Evolutionary conservation across 768 basidiomycete species (phyloP).

Genomic region (Leccinum sublutescens): DNA sequence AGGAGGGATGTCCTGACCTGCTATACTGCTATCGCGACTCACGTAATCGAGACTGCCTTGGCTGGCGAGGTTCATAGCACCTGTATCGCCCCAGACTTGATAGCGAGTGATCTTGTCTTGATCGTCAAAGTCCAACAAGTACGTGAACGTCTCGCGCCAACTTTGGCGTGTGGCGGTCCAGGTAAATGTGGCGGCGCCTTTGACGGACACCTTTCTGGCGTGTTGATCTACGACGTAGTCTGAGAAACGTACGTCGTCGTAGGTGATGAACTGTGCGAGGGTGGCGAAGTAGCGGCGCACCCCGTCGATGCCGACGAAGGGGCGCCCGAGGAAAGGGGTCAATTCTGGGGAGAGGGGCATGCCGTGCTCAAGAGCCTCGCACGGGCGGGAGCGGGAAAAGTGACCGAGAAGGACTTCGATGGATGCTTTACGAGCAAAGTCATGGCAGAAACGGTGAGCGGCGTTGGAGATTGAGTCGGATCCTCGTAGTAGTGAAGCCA

Average conservation of each 20-base stretch:
- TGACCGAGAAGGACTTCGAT: conserved; percentile 44
- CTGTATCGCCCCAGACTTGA: conserved; percentile 70
- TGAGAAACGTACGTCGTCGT: conserved; percentile 52
- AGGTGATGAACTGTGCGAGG: conserved; percentile 45
- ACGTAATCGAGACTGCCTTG: conserved; percentile 40
- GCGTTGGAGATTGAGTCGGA: conserved; percentile 37
- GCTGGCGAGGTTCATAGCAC: conserved; percentile 59
- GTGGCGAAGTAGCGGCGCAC: conserved; percentile 49
- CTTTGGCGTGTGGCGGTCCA: conserved; percentile 52
- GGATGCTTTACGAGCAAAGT: conserved; percentile 46
- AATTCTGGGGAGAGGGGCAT: conserved; percentile 42
- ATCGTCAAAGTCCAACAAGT: conserved; percentile 60
- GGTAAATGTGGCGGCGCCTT: conserved; percentile 53
- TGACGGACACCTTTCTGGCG: conserved; percentile 49
- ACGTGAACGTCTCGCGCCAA: conserved; percentile 63
- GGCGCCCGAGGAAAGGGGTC: conserved; percentile 59
- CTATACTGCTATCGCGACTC: background rate
- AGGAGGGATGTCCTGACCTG: background rate
- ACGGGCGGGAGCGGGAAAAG: conserved; percentile 47
- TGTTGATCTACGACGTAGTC: conserved; percentile 55
- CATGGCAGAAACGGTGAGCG: conserved; percentile 49
- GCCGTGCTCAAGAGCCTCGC: conserved; percentile 55
- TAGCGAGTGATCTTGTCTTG: conserved; percentile 53
- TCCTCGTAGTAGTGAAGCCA: background rate
- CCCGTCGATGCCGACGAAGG: conserved; percentile 44